phyloP scores from a whole-genome alignment of 441 rosid species.

The Arabidopsis hybrid region DNA sequence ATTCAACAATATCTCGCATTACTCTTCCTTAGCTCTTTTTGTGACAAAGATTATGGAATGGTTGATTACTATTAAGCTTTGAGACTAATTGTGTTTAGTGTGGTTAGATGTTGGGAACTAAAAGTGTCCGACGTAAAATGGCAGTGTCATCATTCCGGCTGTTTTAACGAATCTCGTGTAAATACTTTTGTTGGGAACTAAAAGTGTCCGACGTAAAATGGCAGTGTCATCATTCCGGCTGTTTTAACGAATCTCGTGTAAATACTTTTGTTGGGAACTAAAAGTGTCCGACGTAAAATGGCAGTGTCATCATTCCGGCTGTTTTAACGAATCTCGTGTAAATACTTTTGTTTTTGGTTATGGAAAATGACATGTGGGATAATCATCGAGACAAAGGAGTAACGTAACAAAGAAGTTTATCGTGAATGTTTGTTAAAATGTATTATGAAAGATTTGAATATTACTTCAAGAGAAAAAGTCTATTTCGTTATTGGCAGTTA shows the following conservation, averaged over 20 bases:
- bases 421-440: conserved; percentile 38
- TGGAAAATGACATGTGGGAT: conserved; percentile 9
- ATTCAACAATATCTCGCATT: too few species aligned
- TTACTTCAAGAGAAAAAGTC: conserved; percentile 12
- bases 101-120: neutral
- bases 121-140: conserved; percentile 3
- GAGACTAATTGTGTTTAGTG: conserved; percentile 4
- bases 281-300: conserved; percentile 2
- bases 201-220: conserved; percentile 3
- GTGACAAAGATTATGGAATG: neutral
- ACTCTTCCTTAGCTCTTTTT: neutral
- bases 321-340: conserved; percentile 3
- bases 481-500: conserved; percentile 22
- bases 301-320: conserved; percentile 20
- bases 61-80: neutral
- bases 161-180: conserved; percentile 2
- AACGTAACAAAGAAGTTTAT: conserved; percentile 37
- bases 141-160: conserved; percentile 22
- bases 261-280: too few species aligned
- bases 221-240: conserved; percentile 22
- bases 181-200: too few species aligned
- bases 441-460: conserved; percentile 26
- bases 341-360: neutral
- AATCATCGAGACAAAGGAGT: conserved; percentile 11
- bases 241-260: conserved; percentile 2